These are phyloP conservation scores for Sutorius eximius DNA, from an alignment of 1,284 basidiomycete genomes.

Conservation along the genomic window DNA sequence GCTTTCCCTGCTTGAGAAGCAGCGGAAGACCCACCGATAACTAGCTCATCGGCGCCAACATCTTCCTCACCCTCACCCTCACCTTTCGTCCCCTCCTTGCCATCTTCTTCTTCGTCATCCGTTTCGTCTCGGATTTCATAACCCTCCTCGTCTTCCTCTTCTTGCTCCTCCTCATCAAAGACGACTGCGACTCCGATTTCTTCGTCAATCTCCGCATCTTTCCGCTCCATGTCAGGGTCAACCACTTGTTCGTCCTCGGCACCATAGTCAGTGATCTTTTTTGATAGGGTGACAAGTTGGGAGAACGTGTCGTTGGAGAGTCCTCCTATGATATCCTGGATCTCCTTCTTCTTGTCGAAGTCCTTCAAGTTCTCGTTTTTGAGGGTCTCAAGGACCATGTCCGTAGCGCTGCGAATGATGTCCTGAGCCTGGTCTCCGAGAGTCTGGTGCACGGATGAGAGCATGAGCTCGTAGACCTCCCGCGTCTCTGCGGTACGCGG, in stretches of 20 bases:
- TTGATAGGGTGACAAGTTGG: slow-evolving; percentile 84
- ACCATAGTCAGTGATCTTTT: slow-evolving; percentile 97
- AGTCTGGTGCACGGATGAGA: slow-evolving; percentile 78
- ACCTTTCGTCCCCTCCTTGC: slow-evolving; percentile 45
- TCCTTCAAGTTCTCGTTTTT: slow-evolving; percentile 93
- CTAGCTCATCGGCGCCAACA: slow-evolving; percentile 62
- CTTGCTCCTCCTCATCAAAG: slow-evolving; percentile 94
- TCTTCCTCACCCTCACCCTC: slow-evolving; percentile 45
- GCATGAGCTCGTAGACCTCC: slow-evolving; percentile 92
- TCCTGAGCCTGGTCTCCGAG: slow-evolving; percentile 97
- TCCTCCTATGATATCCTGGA: slow-evolving; percentile 77
- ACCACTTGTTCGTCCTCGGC: slow-evolving; percentile 79
- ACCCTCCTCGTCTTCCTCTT: slow-evolving; percentile 86
- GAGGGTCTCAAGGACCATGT: slow-evolving; percentile 85
- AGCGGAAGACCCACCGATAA: slow-evolving; percentile 66
- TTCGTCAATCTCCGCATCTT: slow-evolving; percentile 85
- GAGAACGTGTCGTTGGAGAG: slow-evolving; percentile 79
- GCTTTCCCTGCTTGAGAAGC: slow-evolving; percentile 42
- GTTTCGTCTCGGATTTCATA: slow-evolving; percentile 79
- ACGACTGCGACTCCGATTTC: slow-evolving; percentile 95
- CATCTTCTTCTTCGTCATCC: slow-evolving; percentile 73
- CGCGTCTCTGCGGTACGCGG: slow-evolving; percentile 93
- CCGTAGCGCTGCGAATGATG: slow-evolving; percentile 92
- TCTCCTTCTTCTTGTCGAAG: slow-evolving; percentile 96
- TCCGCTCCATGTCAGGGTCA: slow-evolving; percentile 74